Evolutionary conservation across 805 yeast species (phyloP).

Genomic region (Wickerhamiella parazyma): DNA sequence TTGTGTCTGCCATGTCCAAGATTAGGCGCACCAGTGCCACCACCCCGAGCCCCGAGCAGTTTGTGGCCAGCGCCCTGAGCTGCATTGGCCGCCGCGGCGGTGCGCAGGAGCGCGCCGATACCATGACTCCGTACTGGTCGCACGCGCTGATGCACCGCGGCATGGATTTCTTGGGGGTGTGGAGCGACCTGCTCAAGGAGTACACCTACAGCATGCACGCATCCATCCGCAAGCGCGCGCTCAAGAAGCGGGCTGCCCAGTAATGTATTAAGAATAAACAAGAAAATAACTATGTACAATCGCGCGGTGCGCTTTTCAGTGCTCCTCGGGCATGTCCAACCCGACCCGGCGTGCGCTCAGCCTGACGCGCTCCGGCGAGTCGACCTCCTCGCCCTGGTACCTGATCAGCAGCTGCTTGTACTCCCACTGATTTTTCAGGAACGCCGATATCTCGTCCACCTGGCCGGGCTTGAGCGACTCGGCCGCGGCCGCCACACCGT

Average conservation of each 20-base stretch:
- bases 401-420: conserved; percentile 70
- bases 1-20: conserved; percentile 92
- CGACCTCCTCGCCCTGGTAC: conserved; percentile 68
- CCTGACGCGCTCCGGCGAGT: conserved; percentile 63
- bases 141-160: conserved; percentile 84
- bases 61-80: conserved; percentile 59
- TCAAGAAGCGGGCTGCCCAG: conserved; percentile 55
- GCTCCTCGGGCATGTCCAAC: conserved; percentile 29
- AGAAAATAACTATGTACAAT: background rate
- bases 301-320: background rate
- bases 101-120: conserved; percentile 79
- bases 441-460: conserved; percentile 39
- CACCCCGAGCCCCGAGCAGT: conserved; percentile 70
- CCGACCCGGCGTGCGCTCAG: conserved; percentile 87
- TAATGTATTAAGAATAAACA: no score
- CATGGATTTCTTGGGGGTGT: conserved; percentile 72
- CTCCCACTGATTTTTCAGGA: conserved; percentile 56
- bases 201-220: conserved; percentile 67
- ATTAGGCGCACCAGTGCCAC: conserved; percentile 57
- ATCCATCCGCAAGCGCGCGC: conserved; percentile 67
- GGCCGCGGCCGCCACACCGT: conserved; percentile 3
- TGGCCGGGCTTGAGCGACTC: conserved; percentile 3
- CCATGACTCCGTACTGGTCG: conserved; percentile 82
- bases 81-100: conserved; percentile 77
- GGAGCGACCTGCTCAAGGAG: conserved; percentile 50